Evolutionary conservation across 2,329 filamentous ascomycete species (phyloP).

Genomic region (Phaeomoniella chlamydospora): DNA sequence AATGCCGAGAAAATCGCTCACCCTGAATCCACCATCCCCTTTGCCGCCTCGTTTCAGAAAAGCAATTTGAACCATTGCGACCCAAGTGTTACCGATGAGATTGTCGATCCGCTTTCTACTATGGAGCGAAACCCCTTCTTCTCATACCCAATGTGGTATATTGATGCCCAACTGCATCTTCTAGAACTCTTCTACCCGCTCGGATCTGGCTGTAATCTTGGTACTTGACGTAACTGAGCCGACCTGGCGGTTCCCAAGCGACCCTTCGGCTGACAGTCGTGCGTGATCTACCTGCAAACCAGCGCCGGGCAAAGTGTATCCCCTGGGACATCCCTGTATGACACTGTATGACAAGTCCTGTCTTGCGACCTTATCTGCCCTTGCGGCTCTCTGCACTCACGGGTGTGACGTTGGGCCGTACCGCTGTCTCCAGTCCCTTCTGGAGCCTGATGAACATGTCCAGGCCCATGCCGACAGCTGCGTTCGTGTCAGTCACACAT

Average conservation of each 20-base stretch:
- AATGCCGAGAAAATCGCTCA: too few relatives aligned
- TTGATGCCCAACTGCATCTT: neutral
- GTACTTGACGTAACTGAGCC: neutral
- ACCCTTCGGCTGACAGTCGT: neutral
- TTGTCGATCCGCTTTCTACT: too few relatives aligned
- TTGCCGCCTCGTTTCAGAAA: too few relatives aligned
- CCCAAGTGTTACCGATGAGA: too few relatives aligned
- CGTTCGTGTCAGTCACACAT: neutral
- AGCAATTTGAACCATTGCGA: too few relatives aligned
- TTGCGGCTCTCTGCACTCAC: neutral
- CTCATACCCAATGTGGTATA: too few relatives aligned
- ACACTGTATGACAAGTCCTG: too few relatives aligned
- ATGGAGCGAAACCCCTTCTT: too few relatives aligned
- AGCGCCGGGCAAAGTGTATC: too few relatives aligned
- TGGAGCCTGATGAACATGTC: slow-evolving; percentile 21
- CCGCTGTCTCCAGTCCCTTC: slow-evolving; percentile 4
- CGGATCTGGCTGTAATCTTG: neutral
- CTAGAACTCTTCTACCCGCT: neutral
- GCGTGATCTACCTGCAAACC: neutral
- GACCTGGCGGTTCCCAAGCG: neutral
- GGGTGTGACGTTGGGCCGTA: neutral
- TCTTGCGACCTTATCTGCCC: too few relatives aligned
- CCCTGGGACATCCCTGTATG: too few relatives aligned
- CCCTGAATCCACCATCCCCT: too few relatives aligned
- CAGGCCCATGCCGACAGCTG: slow-evolving; percentile 22